These are phyloP conservation scores for Gleditsia sinensis DNA, from an alignment of 306 rosid species.

Conservation along the genomic window DNA sequence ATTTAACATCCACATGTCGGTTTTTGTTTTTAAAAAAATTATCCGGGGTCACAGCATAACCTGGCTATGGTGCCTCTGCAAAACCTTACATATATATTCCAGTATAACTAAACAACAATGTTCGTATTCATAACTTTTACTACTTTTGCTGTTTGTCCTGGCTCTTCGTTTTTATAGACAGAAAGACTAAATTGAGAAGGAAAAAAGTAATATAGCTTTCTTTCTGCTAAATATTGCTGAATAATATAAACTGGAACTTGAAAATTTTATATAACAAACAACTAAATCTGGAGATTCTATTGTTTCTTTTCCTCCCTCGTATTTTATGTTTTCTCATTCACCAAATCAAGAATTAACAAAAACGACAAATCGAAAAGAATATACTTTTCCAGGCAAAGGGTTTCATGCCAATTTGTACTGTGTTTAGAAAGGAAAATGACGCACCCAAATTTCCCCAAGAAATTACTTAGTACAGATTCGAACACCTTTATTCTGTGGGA, in stretches of 20 bases:
- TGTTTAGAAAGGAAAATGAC: conserved; percentile 22
- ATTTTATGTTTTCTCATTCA: conserved; percentile 11
- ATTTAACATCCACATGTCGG: not conserved
- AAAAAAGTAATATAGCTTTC: conserved; percentile 22
- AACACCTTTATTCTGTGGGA: conserved; percentile 33
- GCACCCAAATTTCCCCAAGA: conserved; percentile 30
- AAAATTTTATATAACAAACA: conserved; percentile 1
- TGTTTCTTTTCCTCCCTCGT: not conserved
- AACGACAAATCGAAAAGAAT: conserved; percentile 26
- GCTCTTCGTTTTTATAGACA: conserved; percentile 27
- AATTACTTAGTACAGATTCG: conserved; percentile 47
- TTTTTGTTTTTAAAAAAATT: not conserved
- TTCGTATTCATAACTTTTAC: conserved; percentile 24
- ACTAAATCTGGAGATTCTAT: conserved; percentile 36
- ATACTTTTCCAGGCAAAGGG: conserved; percentile 21
- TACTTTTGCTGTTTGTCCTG: conserved; percentile 22
- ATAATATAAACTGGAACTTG: conserved; percentile 8
- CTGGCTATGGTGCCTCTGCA: conserved; percentile 8
- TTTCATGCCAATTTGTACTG: conserved; percentile 27
- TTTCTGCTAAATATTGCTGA: not conserved
- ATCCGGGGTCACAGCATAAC: not conserved
- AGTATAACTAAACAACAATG: conserved; percentile 26
- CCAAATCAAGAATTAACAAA: conserved; percentile 8
- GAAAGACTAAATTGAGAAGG: conserved; percentile 36
- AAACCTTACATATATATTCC: conserved; percentile 1